Conservation (phyloP, 1,139 yeast species). For the Magnusiomyces tetraspermus region DNA sequence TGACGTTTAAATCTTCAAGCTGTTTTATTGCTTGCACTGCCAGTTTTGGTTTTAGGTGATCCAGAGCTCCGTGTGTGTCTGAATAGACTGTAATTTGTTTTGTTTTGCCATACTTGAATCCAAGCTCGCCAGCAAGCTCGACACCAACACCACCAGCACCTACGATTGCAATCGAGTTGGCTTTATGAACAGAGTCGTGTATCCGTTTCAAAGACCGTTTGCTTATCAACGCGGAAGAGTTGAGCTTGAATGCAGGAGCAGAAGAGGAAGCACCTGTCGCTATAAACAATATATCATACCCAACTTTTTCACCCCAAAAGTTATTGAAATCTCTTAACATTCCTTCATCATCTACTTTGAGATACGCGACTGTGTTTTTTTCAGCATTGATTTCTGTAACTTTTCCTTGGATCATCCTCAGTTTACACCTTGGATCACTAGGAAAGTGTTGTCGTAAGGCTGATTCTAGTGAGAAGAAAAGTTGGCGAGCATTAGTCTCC, state of each 20-base stretch:
- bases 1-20: slow-evolving; percentile 11
- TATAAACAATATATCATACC: slow-evolving; percentile 11
- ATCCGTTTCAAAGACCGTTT: slow-evolving; percentile 9
- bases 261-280: slow-evolving; percentile 16
- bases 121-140: slow-evolving; percentile 23
- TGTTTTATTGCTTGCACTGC: slow-evolving; percentile 11
- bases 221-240: slow-evolving; percentile 11
- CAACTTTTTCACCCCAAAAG: slow-evolving; percentile 10
- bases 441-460: slow-evolving; percentile 11
- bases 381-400: slow-evolving; percentile 11
- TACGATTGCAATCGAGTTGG: slow-evolving; percentile 19
- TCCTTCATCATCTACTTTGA: slow-evolving; percentile 10
- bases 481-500: slow-evolving; percentile 8
- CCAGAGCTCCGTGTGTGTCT: slow-evolving; percentile 9
- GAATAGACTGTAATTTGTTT: slow-evolving; percentile 16
- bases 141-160: slow-evolving; percentile 25
- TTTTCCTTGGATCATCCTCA: slow-evolving; percentile 13
- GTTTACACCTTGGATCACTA: background rate
- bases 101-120: slow-evolving; percentile 17
- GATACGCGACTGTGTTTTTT: slow-evolving; percentile 8
- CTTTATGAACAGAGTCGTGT: slow-evolving; percentile 8
- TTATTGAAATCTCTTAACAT: background rate
- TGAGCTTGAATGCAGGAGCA: slow-evolving; percentile 14
- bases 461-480: slow-evolving; percentile 12
- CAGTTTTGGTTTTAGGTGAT: slow-evolving; percentile 8